phyloP scores from a whole-genome alignment of 345 rosid species.

The Salix brachista region DNA sequence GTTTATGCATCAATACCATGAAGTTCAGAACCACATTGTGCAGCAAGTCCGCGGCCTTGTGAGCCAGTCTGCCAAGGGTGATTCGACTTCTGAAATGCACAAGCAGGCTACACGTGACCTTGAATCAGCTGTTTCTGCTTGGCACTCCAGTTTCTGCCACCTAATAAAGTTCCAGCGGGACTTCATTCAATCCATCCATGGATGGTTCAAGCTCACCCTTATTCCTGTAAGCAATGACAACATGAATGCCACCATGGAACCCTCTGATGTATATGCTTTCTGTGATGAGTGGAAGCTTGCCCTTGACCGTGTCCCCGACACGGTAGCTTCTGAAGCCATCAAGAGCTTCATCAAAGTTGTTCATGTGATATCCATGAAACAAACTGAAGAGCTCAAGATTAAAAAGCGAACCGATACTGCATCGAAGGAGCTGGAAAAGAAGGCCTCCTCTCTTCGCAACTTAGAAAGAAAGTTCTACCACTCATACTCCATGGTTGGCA shows the following conservation, averaged over 20 bases:
- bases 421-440: constrained; percentile 88
- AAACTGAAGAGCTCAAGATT: constrained; percentile 73
- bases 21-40: constrained; percentile 74
- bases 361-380: constrained; percentile 71
- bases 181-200: constrained; percentile 65
- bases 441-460: constrained; percentile 78
- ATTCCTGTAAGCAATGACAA: constrained; percentile 63
- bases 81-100: constrained; percentile 87
- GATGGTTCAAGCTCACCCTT: constrained; percentile 91
- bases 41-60: constrained; percentile 96
- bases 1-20: constrained; percentile 84
- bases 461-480: constrained; percentile 91
- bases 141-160: constrained; percentile 89
- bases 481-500: constrained; percentile 85
- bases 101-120: constrained; percentile 92
- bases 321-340: constrained; percentile 96
- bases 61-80: constrained; percentile 62
- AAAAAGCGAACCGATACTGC: constrained; percentile 70
- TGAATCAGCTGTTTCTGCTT: constrained; percentile 72
- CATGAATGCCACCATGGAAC: constrained; percentile 31
- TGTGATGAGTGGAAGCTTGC: constrained; percentile 95
- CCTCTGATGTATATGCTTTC: constrained; percentile 54
- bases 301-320: constrained; percentile 88
- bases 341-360: constrained; percentile 88
- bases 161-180: constrained; percentile 82